Base-by-base conservation (phyloP, 1,139 yeast genomes). In the Schwanniomyces etchellsii region DNA sequence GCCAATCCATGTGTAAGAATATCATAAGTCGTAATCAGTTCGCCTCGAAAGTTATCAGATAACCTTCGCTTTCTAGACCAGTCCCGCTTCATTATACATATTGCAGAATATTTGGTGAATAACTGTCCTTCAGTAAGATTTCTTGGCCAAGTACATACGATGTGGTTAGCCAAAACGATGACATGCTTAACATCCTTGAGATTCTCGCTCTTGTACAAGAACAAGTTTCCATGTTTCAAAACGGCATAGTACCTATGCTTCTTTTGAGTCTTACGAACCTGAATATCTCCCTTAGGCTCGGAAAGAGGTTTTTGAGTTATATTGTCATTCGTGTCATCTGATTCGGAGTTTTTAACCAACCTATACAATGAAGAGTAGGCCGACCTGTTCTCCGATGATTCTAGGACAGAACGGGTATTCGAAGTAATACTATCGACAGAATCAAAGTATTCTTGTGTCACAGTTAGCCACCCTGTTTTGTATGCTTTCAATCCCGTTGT, bases 121-220 rank as follows among this genome's bases (percentile, higher is more conserved):
- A 89, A 55, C 43, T 82, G 83, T 5, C 80, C 85, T 47, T 88
- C 96, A 1, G 72, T 60, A 23, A 77, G 54, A 30, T 65, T 61
- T 15, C 89, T 70, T 1, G 97, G 98, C 96, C 96, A 91, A n/a
- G 88, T 58, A 0, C 83, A 63, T 1, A 86, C 81, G 29, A 84
- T 64, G 43, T 77, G 76, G 44, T 81, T 74, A 4, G 82, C 72
- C 23, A 89, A 56, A 1, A 84, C 89, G 38, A 89, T 76, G 4
- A 84, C 95, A 52, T 85, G 93, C 41, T 77, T 75, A 13, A 86
- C 80, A 45, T 81, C 81, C 35, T 68, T 70, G 46, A 77, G 64
- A 30, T 67, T 62, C 38, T 81, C 81, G 44, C 81, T 84, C 40
- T 76, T 76, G 56, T 84, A 89, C 9, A 91, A 61, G 47, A 89